Evolutionary conservation across 2,329 filamentous ascomycete species (phyloP).

Genomic region (Magnaporthiopsis poae): DNA sequence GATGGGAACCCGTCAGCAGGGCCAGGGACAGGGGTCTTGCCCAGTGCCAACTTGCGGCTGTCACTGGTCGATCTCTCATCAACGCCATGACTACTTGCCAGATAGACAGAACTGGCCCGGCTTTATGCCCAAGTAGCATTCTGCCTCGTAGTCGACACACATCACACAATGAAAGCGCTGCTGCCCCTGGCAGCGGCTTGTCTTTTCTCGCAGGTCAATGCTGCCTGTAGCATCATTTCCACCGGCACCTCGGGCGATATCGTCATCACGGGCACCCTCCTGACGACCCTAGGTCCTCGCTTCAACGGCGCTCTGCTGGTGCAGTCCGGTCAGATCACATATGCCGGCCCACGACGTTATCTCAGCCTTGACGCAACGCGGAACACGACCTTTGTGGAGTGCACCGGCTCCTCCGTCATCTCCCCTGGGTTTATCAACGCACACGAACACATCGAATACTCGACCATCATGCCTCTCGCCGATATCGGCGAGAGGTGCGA

Average conservation of each 20-base stretch:
- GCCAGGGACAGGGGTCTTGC: not conserved
- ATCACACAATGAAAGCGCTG: not conserved
- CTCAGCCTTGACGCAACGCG: conserved; percentile 6
- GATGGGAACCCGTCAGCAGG: not conserved
- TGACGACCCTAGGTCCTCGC: conserved; percentile 8
- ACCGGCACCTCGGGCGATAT: not conserved
- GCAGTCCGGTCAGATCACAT: conserved; percentile 6
- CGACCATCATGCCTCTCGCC: conserved; percentile 17
- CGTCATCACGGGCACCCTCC: conserved; percentile 10
- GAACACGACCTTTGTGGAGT: conserved; percentile 16
- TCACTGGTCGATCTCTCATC: not conserved
- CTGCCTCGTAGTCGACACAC: not conserved
- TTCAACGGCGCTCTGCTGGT: conserved; percentile 9
- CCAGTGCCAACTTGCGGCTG: not conserved
- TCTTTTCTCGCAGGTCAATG: not conserved
- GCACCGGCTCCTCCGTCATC: conserved; percentile 17
- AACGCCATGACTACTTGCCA: not conserved
- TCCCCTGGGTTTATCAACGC: conserved; percentile 23
- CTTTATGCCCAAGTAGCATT: no score
- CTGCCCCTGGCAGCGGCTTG: not conserved
- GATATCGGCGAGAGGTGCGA: conserved; percentile 16
- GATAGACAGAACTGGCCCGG: no score
- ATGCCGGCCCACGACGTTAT: conserved; percentile 9
- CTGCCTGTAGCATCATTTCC: not conserved
- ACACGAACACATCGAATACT: conserved; percentile 21